These are phyloP conservation scores for Herpetomonas muscarum DNA, from an alignment of 208 protist species.

Conservation along the genomic window DNA sequence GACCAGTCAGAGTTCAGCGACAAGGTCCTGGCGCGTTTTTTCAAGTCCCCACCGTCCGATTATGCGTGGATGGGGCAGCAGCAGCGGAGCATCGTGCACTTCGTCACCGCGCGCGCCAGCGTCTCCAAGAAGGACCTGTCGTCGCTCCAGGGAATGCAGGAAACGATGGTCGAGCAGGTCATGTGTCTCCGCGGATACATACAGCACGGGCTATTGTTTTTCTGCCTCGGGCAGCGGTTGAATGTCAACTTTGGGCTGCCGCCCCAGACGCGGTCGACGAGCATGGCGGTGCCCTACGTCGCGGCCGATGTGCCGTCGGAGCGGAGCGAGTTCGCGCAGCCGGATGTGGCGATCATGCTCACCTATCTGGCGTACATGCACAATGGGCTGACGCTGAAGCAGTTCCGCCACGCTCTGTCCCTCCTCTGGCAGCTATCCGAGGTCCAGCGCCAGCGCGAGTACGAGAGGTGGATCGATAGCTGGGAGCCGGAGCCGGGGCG, in stretches of 20 bases:
- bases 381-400: neutral
- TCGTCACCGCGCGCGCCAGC: no score
- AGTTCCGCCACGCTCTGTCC: neutral
- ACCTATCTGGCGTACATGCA: neutral
- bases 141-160: no score
- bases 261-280: neutral
- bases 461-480: neutral
- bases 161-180: neutral
- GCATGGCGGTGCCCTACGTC: conserved; percentile 8
- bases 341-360: conserved; percentile 1
- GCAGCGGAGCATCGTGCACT: no score
- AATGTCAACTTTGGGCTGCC: neutral
- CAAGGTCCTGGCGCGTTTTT: no score
- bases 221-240: neutral
- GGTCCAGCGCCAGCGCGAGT: neutral
- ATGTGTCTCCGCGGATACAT: neutral
- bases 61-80: no score
- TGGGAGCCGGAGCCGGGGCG: neutral
- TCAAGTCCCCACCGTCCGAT: no score
- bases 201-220: neutral
- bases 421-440: neutral
- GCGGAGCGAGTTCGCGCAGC: conserved; percentile 6
- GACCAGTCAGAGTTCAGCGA: no score
- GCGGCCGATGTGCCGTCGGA: conserved; percentile 3
- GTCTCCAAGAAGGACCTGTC: no score